Conservation (phyloP, 192 early-diverging fungal genomes). For the Rhizoclosmatium globosum region DNA sequence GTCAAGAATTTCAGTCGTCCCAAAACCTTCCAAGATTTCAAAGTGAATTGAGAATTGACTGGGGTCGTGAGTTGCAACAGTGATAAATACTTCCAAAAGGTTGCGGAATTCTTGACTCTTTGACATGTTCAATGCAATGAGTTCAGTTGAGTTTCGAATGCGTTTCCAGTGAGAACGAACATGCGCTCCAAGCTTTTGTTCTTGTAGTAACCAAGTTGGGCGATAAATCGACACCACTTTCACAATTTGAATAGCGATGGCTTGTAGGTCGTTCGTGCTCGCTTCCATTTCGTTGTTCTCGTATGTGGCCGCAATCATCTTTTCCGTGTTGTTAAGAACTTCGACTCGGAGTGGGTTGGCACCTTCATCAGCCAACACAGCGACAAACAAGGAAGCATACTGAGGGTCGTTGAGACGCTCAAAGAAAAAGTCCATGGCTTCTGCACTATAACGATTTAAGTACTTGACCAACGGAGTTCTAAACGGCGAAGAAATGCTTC, state of each 20-base stretch:
- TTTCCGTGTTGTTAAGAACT: conserved; percentile 34
- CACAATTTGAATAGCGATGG: conserved; percentile 40
- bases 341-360: conserved; percentile 43
- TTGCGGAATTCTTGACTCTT: conserved; percentile 62
- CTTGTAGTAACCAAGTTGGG: conserved; percentile 53
- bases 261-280: not conserved
- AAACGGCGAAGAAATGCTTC: conserved; percentile 93
- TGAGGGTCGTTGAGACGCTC: conserved; percentile 54
- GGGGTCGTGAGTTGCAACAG: conserved; percentile 65
- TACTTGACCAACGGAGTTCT: conserved; percentile 88
- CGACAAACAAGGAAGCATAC: conserved; percentile 56
- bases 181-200: conserved; percentile 40
- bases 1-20: conserved; percentile 73
- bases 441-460: conserved; percentile 86
- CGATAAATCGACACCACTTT: conserved; percentile 25
- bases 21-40: conserved; percentile 76
- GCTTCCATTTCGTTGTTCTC: conserved; percentile 21
- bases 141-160: conserved; percentile 25
- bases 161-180: conserved; percentile 39
- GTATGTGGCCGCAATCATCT: conserved; percentile 43
- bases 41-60: conserved; percentile 77
- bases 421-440: conserved; percentile 86
- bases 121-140: conserved; percentile 21
- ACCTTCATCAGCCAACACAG: conserved; percentile 36
- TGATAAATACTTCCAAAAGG: conserved; percentile 78